Evolutionary conservation across 1,139 yeast genomes (phyloP), one percentile per base, ranked within the genome.

Genomic region (Pichia sp.): DNA sequence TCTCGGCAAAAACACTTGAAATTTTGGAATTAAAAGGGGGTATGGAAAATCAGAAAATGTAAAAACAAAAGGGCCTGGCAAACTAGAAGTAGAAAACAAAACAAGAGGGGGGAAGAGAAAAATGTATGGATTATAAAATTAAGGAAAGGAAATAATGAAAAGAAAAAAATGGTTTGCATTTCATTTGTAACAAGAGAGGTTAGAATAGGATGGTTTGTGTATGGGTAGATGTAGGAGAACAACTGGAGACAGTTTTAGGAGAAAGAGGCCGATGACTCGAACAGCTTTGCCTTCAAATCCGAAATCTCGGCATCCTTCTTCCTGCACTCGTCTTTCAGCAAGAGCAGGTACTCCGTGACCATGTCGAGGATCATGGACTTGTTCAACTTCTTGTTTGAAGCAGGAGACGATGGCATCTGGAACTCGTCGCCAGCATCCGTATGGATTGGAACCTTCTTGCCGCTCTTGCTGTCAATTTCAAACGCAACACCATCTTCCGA

Each of bases 331-430:
- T 73, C 74, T 60, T 79, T 81, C 57, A 83, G 64, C 59, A 73
- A 73, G 45, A 77, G 64, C 51, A 85, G 76, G 62, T 85, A 84
- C 49, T 79, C 81, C 5, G 82, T 83, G 5, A 89, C 89, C 65
- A 80, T 80, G 61, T 84, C 89, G 59, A 84, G 71, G 53, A 84
- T 83, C 77, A 80, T 78, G 45, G 85, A 79, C 67, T 84, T 84
- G 67, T 84, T 84, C 53, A 84, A 70, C 63, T 75, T 77, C 45
- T 63, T 61, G 20, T 61, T 64, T 5, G 52, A 48, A n/a, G 55
- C 56, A 17, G 52, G 24, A 20, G 52, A 49, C 31, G 43, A 6
- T 43, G 24, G 46, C 46, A 24, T n/a, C 2, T 50, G 40, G n/a
- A 16, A 29, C 6, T 55, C 46, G 36, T 47, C 43, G 4, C 24